Evolutionary conservation across 1,139 yeast genomes (phyloP).

Genomic region (Suhomyces bolitotheri): DNA sequence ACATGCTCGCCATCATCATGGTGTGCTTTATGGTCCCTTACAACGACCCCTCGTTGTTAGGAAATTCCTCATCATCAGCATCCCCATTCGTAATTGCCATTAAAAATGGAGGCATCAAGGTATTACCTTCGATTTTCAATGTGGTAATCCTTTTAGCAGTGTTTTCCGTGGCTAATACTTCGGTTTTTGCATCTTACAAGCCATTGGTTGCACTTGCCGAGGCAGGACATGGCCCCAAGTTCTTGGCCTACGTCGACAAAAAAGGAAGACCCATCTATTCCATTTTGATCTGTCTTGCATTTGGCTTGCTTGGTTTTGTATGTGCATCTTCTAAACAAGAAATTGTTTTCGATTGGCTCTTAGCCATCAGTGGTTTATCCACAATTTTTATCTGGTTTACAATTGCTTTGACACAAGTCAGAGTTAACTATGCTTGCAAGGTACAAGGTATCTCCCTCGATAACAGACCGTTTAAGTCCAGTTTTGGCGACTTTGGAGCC

Average conservation of each 20-base stretch:
- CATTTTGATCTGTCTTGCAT: constrained; percentile 23
- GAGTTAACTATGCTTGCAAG: constrained; percentile 24
- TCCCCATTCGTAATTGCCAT: constrained; percentile 19
- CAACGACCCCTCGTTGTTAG: constrained; percentile 18
- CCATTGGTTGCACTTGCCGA: constrained; percentile 35
- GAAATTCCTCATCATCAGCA: constrained; percentile 28
- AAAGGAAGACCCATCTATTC: constrained; percentile 35
- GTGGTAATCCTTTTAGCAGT: constrained; percentile 34
- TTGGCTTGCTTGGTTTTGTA: constrained; percentile 18
- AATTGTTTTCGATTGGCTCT: constrained; percentile 37
- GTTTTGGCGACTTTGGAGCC: constrained; percentile 19
- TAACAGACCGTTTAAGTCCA: constrained; percentile 15
- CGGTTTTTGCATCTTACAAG: constrained; percentile 35
- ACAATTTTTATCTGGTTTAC: constrained; percentile 42
- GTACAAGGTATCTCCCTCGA: constrained; percentile 17
- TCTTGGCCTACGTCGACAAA: constrained; percentile 30
- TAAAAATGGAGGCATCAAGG: constrained; percentile 31
- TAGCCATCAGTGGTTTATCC: constrained; percentile 41
- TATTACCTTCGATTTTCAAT: constrained; percentile 35
- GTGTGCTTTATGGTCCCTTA: constrained; percentile 25
- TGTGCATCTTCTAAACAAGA: constrained; percentile 16
- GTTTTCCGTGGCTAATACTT: constrained; percentile 35
- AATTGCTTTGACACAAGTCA: constrained; percentile 23
- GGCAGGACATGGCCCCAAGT: constrained; percentile 35
- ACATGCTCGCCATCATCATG: constrained; percentile 23